Percentiles rank a stretch among this genome's conserved stretches.
Evolutionary conservation across 2,329 filamentous ascomycete genomes (phyloP).

Genomic region (Cercospora berteroae): DNA sequence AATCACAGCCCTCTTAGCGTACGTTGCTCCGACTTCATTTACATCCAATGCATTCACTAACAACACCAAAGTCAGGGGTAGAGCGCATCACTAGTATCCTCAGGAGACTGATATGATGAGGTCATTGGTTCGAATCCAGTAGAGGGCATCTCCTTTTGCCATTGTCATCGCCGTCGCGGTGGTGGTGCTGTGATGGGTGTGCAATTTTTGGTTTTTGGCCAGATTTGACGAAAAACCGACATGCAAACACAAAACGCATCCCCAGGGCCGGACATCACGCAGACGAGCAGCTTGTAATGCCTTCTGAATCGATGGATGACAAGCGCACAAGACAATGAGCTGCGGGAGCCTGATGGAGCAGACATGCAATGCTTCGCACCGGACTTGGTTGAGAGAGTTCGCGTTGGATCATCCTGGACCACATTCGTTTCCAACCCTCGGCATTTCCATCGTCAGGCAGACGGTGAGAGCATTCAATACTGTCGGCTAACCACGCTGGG

Average conservation of each 20-base stretch:
- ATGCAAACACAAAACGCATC: neutral
- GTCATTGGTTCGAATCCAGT: conserved; percentile 7
- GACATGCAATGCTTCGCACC: neutral
- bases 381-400: neutral
- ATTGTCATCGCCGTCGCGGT: neutral
- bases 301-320: neutral
- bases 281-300: neutral
- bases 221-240: neutral
- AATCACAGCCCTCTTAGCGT: conserved; percentile 3
- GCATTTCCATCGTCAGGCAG: neutral
- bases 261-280: neutral
- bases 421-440: neutral
- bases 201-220: neutral
- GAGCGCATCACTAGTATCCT: conserved; percentile 2
- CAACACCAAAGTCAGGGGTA: neutral
- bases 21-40: neutral
- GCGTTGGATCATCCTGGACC: neutral
- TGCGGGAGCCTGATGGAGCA: neutral
- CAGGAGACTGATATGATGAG: neutral
- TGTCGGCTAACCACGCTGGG: neutral
- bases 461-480: neutral
- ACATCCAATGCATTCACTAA: neutral
- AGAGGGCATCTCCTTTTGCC: neutral
- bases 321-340: neutral
- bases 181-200: neutral